Evolutionary conservation across 2,329 filamentous ascomycete genomes (phyloP).

Genomic region (Colletotrichum lentis): DNA sequence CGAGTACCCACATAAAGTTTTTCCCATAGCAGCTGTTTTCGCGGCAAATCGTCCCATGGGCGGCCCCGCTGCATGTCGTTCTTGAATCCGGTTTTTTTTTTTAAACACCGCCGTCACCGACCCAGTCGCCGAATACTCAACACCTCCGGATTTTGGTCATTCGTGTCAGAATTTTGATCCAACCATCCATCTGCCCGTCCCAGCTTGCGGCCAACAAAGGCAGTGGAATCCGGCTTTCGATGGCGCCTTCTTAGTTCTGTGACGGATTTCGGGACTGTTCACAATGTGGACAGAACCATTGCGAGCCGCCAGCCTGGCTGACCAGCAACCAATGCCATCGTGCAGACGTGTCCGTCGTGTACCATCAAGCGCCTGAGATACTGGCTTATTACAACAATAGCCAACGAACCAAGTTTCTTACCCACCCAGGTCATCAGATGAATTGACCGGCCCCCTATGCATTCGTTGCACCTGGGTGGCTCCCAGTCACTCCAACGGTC

Average conservation of each 20-base stretch:
- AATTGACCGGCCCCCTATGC: background rate
- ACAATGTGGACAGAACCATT: background rate
- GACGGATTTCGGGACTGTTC: slow-evolving; percentile 14
- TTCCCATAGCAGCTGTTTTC: slow-evolving; percentile 34
- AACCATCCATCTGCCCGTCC: background rate
- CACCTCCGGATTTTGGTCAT: background rate
- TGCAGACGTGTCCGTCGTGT: background rate
- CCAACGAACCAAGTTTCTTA: background rate
- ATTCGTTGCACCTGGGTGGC: background rate
- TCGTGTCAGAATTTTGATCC: background rate
- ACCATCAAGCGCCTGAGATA: slow-evolving; percentile 6
- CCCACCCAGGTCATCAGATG: too few species aligned
- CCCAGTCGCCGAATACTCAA: background rate
- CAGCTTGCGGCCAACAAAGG: background rate
- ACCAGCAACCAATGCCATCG: slow-evolving; percentile 10
- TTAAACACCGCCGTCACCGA: background rate
- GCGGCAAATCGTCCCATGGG: slow-evolving; percentile 34
- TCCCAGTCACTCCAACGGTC: background rate
- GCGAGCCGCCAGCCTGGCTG: slow-evolving; percentile 13
- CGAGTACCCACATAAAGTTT: slow-evolving; percentile 37
- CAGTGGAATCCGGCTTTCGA: background rate
- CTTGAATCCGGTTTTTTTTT: background rate
- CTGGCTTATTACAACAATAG: background rate
- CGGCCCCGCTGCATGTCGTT: slow-evolving; percentile 18
- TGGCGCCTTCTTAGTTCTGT: background rate